Evolutionary conservation across 2,329 filamentous ascomycete genomes (phyloP).

Genomic region (Trichothecium roseum): DNA sequence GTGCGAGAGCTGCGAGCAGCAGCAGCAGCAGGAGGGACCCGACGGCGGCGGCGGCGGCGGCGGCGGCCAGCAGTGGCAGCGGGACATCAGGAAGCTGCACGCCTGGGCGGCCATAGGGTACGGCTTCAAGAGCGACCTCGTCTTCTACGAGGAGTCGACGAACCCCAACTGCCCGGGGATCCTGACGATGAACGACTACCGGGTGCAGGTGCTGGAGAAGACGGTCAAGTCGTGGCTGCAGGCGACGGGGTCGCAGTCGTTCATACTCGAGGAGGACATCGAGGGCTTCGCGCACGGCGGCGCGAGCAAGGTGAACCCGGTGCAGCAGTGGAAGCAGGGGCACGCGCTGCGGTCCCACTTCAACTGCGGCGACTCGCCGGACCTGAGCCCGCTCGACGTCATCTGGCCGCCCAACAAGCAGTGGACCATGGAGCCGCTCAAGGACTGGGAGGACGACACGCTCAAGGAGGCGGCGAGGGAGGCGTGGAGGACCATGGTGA

Average conservation of each 20-base stretch:
- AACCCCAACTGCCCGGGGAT: conserved; percentile 19
- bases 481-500: conserved; percentile 15
- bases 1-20: conserved; percentile 15
- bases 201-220: conserved; percentile 21
- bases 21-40: conserved; percentile 1
- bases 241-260: conserved; percentile 7
- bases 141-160: conserved; percentile 25
- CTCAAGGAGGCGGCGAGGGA: conserved; percentile 18
- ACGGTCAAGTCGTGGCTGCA: conserved; percentile 22
- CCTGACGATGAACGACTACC: conserved; percentile 23
- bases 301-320: conserved; percentile 22
- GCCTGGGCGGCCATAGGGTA: conserved; percentile 24
- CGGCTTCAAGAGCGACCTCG: conserved; percentile 24
- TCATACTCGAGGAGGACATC: conserved; percentile 23
- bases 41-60: conserved; percentile 7
- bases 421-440: conserved; percentile 15
- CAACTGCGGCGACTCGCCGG: conserved; percentile 25
- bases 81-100: conserved; percentile 22
- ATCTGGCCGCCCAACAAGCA: conserved; percentile 23
- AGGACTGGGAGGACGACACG: conserved; percentile 22
- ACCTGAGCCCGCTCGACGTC: conserved; percentile 23
- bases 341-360: conserved; percentile 20
- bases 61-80: conserved; percentile 15
- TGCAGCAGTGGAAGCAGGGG: conserved; percentile 24
- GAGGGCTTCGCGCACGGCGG: conserved; percentile 24